phyloP scores from a whole-genome alignment of 441 rosid species.

The Manihot esculenta region DNA sequence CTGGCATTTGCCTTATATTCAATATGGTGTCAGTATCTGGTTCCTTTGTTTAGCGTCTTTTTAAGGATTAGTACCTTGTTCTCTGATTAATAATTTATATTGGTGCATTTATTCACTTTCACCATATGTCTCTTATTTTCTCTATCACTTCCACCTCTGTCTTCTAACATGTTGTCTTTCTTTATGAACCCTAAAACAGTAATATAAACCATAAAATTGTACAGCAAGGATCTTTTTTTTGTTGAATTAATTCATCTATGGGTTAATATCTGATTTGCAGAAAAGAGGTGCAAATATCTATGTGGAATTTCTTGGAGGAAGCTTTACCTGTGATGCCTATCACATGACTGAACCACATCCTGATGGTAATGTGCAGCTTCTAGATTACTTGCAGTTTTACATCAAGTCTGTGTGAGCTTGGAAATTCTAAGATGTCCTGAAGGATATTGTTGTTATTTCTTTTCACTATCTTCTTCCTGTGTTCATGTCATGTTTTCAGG shows the following conservation, averaged over 20 bases:
- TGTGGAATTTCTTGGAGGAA: conserved; percentile 98
- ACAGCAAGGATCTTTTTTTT: background rate
- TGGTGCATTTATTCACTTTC: conserved; percentile 7
- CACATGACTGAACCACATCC: conserved; percentile 98
- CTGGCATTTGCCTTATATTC: background rate
- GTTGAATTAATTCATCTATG: background rate
- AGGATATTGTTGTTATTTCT: background rate
- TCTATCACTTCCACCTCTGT: background rate
- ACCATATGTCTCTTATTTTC: background rate
- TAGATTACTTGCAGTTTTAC: background rate
- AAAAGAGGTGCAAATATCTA: conserved; percentile 87
- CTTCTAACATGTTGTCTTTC: background rate
- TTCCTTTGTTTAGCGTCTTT: background rate
- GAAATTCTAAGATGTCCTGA: background rate
- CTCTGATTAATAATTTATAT: background rate
- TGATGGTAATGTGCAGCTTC: conserved; percentile 58
- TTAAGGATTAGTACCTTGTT: conserved; percentile 7
- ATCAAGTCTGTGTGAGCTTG: background rate
- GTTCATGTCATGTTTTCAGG: background rate
- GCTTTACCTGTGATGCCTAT: conserved; percentile 95
- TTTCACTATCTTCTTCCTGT: background rate
- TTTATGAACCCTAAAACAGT: background rate
- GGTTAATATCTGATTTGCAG: conserved; percentile 42
- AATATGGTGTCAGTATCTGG: background rate
- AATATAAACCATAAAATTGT: background rate